phyloP scores from a whole-genome alignment of 345 rosid species.

The Gossypium australe region DNA sequence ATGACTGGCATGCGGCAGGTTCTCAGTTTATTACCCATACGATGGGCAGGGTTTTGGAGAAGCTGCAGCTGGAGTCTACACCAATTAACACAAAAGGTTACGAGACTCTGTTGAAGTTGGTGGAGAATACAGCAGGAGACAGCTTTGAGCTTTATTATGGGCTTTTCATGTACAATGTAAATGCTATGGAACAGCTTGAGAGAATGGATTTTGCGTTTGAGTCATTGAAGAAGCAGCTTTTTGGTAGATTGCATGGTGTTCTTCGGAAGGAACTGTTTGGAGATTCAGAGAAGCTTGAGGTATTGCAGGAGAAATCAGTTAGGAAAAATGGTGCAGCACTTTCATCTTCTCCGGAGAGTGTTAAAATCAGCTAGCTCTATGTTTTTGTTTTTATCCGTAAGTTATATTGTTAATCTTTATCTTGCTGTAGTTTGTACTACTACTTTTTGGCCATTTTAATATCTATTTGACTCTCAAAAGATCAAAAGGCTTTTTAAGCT shows the following conservation, averaged over 20 bases:
- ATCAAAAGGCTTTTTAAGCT: background rate
- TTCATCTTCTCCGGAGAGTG: slow-evolving; percentile 11
- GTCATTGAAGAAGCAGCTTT: slow-evolving; percentile 63
- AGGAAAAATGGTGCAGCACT: slow-evolving; percentile 16
- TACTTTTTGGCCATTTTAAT: background rate
- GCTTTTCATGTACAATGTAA: slow-evolving; percentile 64
- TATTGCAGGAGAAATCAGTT: slow-evolving; percentile 21
- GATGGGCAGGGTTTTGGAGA: slow-evolving; percentile 66
- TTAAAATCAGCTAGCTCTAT: slow-evolving; percentile 2
- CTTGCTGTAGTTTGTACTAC: background rate
- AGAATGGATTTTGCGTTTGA: slow-evolving; percentile 64
- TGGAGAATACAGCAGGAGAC: slow-evolving; percentile 75
- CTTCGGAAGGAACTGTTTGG: slow-evolving; percentile 51
- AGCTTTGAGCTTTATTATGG: slow-evolving; percentile 85
- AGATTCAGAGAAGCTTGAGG: slow-evolving; percentile 21
- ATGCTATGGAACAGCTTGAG: slow-evolving; percentile 85
- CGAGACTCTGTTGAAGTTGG: slow-evolving; percentile 66
- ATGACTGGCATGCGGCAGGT: slow-evolving; percentile 79
- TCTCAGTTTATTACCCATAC: slow-evolving; percentile 86
- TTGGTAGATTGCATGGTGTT: slow-evolving; percentile 55
- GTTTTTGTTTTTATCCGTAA: background rate
- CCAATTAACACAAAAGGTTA: slow-evolving; percentile 70
- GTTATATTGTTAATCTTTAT: background rate
- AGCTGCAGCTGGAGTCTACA: slow-evolving; percentile 51
- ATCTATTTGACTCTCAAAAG: background rate